These are phyloP conservation scores for Novymonas esmeraldas DNA, from an alignment of 208 protist species.

Conservation along the genomic window DNA sequence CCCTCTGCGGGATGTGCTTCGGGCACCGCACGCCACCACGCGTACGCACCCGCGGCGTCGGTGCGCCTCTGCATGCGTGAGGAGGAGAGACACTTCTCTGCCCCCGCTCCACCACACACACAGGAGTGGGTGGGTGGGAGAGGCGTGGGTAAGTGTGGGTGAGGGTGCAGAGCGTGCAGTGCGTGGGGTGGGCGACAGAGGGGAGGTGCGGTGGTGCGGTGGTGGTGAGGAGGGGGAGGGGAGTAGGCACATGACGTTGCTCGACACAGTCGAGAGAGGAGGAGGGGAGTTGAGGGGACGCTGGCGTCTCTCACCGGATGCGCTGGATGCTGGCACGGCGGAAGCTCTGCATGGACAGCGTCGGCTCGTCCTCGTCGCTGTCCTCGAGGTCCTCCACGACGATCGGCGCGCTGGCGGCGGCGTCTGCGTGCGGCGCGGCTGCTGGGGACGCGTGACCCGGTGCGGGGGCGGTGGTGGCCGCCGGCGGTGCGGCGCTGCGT, in stretches of 20 bases:
- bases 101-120: no score
- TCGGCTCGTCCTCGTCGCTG: conserved; percentile 44
- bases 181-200: no score
- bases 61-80: no score
- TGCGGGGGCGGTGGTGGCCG: not conserved
- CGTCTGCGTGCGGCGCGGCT: not conserved
- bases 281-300: not conserved
- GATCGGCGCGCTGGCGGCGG: not conserved
- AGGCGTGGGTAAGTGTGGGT: no score
- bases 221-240: no score
- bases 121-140: no score
- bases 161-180: no score
- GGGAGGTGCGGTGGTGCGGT: no score
- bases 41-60: no score
- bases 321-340: conserved; percentile 30
- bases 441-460: not conserved
- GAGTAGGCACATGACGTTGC: not conserved
- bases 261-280: not conserved
- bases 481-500: conserved; percentile 7
- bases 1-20: no score
- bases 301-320: conserved; percentile 13
- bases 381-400: conserved; percentile 29
- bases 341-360: conserved; percentile 57
- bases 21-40: no score
- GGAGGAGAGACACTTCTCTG: no score